Evolutionary conservation across 2,329 filamentous ascomycete species (phyloP).

Genomic region (Nigrospora sphaerica): DNA sequence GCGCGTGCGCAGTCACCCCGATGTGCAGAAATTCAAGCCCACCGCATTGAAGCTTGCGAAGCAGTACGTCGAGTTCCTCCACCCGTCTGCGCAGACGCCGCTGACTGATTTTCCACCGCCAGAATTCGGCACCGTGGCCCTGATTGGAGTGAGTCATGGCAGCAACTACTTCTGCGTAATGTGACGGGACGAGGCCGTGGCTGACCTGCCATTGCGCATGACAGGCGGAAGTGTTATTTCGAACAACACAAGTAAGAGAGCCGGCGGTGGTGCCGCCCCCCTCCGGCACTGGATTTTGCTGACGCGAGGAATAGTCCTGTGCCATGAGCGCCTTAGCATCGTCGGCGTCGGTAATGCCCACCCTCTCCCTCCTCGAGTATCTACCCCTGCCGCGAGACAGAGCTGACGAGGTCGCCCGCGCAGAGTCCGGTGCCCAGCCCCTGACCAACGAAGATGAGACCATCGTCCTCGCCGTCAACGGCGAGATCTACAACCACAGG

Average conservation of each 20-base stretch:
- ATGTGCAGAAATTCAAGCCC: constrained; percentile 95
- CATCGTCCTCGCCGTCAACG: constrained; percentile 93
- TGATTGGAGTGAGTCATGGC: constrained; percentile 81
- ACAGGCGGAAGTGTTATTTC: constrained; percentile 80
- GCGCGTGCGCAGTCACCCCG: constrained; percentile 60
- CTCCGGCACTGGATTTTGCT: neutral
- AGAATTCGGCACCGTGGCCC: constrained; percentile 93
- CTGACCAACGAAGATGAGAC: constrained; percentile 84
- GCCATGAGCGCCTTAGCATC: constrained; percentile 95
- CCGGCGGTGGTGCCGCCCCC: neutral
- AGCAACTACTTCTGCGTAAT: constrained; percentile 3
- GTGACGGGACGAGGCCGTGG: neutral
- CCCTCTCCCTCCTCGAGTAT: constrained; percentile 24
- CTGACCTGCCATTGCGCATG: constrained; percentile 17
- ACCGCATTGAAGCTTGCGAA: constrained; percentile 89
- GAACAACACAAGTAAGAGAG: constrained; percentile 77
- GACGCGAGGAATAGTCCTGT: constrained; percentile 60
- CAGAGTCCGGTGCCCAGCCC: constrained; percentile 92
- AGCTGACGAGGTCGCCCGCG: constrained; percentile 15
- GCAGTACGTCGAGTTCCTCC: constrained; percentile 57
- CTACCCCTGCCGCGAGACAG: constrained; percentile 2
- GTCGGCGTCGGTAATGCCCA: constrained; percentile 78
- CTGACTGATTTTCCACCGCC: constrained; percentile 30
- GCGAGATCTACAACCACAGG: constrained; percentile 99
- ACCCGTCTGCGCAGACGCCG: neutral